Evolutionary conservation across 306 rosid species (phyloP).

Genomic region (Inga laurina): DNA sequence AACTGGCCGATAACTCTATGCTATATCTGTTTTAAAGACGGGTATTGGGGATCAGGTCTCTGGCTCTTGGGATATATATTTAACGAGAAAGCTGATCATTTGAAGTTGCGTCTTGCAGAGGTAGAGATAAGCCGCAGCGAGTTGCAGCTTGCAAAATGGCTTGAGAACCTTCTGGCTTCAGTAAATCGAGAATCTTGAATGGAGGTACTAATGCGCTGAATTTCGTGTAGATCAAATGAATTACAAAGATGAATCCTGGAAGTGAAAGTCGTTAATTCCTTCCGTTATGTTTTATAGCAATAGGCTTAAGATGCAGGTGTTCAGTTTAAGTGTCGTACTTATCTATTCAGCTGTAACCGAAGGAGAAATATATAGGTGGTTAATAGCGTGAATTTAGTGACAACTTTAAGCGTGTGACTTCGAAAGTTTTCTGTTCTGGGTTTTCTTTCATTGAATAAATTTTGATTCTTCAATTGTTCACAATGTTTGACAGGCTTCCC

Average conservation of each 20-base stretch:
- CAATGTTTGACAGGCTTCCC: slow-evolving; percentile 75
- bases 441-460: slow-evolving; percentile 20
- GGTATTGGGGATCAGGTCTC: neutral
- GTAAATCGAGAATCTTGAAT: slow-evolving; percentile 38
- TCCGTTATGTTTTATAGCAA: slow-evolving; percentile 32
- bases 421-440: neutral
- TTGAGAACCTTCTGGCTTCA: neutral
- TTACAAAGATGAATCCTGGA: slow-evolving; percentile 28
- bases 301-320: slow-evolving; percentile 38
- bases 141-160: slow-evolving; percentile 21
- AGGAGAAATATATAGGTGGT: slow-evolving; percentile 38
- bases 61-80: neutral
- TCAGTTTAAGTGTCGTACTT: slow-evolving; percentile 35
- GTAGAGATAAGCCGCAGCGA: slow-evolving; percentile 37
- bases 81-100: neutral
- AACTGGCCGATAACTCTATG: neutral
- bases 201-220: slow-evolving; percentile 51
- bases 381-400: slow-evolving; percentile 39
- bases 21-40: neutral
- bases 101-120: slow-evolving; percentile 53
- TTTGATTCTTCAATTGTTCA: slow-evolving; percentile 46
- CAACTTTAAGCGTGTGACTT: slow-evolving; percentile 28
- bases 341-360: slow-evolving; percentile 48
- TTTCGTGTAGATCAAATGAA: slow-evolving; percentile 52
- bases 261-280: slow-evolving; percentile 29